Percentiles rank a stretch among this genome's conserved stretches.
phyloP scores from a whole-genome alignment of 192 early-diverging fungal genomes.

The Coemansia sp. region DNA sequence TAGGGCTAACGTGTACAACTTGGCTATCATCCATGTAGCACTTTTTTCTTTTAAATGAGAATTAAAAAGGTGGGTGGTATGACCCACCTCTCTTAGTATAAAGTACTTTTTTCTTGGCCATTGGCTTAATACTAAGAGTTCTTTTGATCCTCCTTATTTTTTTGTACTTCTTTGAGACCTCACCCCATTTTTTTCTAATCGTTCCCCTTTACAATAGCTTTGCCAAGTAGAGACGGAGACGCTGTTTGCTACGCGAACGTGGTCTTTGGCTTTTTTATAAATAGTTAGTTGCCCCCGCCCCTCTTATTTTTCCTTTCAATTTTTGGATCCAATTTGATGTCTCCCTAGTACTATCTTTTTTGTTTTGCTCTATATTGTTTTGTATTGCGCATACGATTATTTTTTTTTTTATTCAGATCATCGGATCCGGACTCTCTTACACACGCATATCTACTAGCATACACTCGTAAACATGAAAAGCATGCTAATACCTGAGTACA shows the following conservation, averaged over 20 bases:
- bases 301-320: constrained; percentile 15
- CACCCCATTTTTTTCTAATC: not conserved
- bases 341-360: constrained; percentile 16
- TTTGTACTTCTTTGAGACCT: not conserved
- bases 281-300: not conserved
- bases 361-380: constrained; percentile 9
- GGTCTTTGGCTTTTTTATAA: not conserved
- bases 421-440: constrained; percentile 1
- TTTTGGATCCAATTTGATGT: constrained; percentile 5
- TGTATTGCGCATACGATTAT: not conserved
- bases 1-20: not conserved
- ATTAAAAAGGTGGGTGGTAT: not conserved
- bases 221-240: no score
- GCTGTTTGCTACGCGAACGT: not conserved
- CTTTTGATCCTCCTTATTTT: not conserved
- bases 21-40: not conserved
- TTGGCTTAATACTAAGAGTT: not conserved
- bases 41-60: not conserved
- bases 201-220: no score
- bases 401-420: constrained; percentile 11
- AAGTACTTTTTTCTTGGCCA: not conserved
- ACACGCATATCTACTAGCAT: not conserved
- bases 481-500: constrained; percentile 78
- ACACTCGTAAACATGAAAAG: constrained; percentile 44
- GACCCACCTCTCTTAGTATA: not conserved